Evolutionary conservation across 495 filamentous ascomycete genomes (phyloP), one percentile per base, ranked within the genome.

Genomic region (Sabuloglossum arenarium): DNA sequence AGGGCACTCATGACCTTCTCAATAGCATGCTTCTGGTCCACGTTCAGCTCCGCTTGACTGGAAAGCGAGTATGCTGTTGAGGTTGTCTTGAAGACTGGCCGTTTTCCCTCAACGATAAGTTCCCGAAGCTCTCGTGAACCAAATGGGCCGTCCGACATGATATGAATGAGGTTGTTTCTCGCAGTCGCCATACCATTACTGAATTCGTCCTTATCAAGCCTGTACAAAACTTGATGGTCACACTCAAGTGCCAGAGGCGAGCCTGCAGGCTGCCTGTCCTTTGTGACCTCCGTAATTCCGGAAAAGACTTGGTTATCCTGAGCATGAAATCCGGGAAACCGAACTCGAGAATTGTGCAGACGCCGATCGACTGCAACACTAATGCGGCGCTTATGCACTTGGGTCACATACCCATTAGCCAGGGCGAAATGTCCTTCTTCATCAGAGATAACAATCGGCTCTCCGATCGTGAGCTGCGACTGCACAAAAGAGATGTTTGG

Each of bases 181-280:
- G 94, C 85, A 49, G 79, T 83, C 19, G 91, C 88, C 88, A 98
- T 93, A 56, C 91, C 91, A 59, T 90, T 97, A 68, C 85, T 94
- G 68, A 96, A 96, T 64, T 97, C 91, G 61, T 97, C 91, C 67
- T 96, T 96, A 68, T 98, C 91, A 1, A 98, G 70, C 31, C 91
- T 82, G 62, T 89, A 97, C 21, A 82, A 68, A 16, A 85, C 65
- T 27, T 79, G 78, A 53, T 81, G 74, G 55, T 77, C 72, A 30
- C 71, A 68, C 52, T 78, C 67, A 32, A 67, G 4, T 14, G 72
- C 66, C 0, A 39, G 27, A 23, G 53, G 65, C 71, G 25, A 58
- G 52, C 9, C 54, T 62, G 53, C 61, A 56, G 1, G 46, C 31
- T 39, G 56, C 56, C 8, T 64, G 66, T 19, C 72, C 74, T 77